These are phyloP conservation scores for Colletotrichum sp. DNA, from an alignment of 2,329 filamentous ascomycete species.

Conservation along the genomic window DNA sequence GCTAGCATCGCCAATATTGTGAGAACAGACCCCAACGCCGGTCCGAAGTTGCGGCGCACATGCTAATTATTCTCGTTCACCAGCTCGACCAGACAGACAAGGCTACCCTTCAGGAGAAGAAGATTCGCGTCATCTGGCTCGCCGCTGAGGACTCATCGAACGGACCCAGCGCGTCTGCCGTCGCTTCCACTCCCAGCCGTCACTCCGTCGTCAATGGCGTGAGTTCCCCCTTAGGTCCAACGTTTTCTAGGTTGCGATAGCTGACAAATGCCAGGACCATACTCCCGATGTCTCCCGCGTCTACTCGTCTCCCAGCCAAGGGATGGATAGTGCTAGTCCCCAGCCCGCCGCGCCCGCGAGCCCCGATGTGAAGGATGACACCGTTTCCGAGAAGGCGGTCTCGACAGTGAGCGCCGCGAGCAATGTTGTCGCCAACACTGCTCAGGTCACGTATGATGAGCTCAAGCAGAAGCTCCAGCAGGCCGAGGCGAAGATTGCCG, in stretches of 20 bases:
- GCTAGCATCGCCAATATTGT: slow-evolving; percentile 65
- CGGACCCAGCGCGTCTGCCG: slow-evolving; percentile 22
- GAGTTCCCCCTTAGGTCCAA: neutral
- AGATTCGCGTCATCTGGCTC: slow-evolving; percentile 91
- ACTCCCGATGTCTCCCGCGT: slow-evolving; percentile 50
- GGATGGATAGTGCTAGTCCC: slow-evolving; percentile 31
- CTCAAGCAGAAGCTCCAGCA: slow-evolving; percentile 76
- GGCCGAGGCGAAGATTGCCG: slow-evolving; percentile 75
- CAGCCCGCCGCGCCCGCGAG: slow-evolving; percentile 31
- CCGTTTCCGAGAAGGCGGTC: slow-evolving; percentile 30
- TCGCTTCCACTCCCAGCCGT: slow-evolving; percentile 45
- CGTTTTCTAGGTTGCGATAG: neutral
- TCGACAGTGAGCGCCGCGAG: slow-evolving; percentile 45
- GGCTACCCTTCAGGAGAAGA: slow-evolving; percentile 83
- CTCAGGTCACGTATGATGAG: slow-evolving; percentile 57
- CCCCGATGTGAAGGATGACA: slow-evolving; percentile 34
- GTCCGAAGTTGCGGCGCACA: neutral
- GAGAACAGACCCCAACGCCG: slow-evolving; percentile 22
- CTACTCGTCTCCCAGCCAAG: slow-evolving; percentile 48
- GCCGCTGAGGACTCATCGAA: slow-evolving; percentile 56
- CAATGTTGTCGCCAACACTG: slow-evolving; percentile 50
- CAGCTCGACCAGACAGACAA: slow-evolving; percentile 85
- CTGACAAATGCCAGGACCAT: slow-evolving; percentile 34
- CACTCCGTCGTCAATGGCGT: slow-evolving; percentile 39
- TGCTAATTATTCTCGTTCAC: slow-evolving; percentile 15